Conservation (phyloP, 2,329 filamentous ascomycete genomes). For the Monosporascus sp. region DNA sequence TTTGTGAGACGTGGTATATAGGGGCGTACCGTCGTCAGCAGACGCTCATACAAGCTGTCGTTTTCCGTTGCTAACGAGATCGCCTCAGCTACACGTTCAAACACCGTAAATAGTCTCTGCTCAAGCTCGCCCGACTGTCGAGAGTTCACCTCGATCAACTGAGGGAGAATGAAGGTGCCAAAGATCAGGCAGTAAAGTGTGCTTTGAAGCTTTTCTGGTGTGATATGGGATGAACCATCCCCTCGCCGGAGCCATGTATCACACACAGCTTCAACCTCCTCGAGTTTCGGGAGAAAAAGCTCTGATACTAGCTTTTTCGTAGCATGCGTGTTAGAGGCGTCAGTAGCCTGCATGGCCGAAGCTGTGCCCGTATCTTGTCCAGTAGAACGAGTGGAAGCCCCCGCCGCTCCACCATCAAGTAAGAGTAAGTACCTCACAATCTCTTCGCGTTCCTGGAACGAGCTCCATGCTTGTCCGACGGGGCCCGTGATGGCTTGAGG, state of each 20-base stretch:
- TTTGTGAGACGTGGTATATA: conserved; percentile 42
- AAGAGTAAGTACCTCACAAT: conserved; percentile 53
- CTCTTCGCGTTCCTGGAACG: conserved; percentile 36
- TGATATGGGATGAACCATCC: conserved; percentile 45
- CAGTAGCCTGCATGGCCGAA: conserved; percentile 19
- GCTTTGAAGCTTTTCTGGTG: conserved; percentile 48
- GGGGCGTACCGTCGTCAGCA: conserved; percentile 39
- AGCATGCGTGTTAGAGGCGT: conserved; percentile 35
- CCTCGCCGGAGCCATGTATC: conserved; percentile 41
- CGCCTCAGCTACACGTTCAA: conserved; percentile 35
- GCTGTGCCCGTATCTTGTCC: background rate
- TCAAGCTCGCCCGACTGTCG: conserved; percentile 46
- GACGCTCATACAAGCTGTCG: conserved; percentile 39
- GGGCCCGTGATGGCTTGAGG: conserved; percentile 40
- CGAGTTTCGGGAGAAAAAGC: conserved; percentile 47
- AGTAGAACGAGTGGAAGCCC: conserved; percentile 1
- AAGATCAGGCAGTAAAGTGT: conserved; percentile 44
- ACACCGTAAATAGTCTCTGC: conserved; percentile 33
- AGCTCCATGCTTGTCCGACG: conserved; percentile 44
- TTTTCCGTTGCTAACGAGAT: conserved; percentile 41
- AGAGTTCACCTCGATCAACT: conserved; percentile 42
- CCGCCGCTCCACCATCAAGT: conserved; percentile 32
- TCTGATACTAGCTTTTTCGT: conserved; percentile 50
- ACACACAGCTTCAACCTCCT: conserved; percentile 43
- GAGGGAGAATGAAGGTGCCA: conserved; percentile 41